Base-by-base conservation (phyloP, 2,329 filamentous ascomycete species). In the Xylaria sp. region DNA sequence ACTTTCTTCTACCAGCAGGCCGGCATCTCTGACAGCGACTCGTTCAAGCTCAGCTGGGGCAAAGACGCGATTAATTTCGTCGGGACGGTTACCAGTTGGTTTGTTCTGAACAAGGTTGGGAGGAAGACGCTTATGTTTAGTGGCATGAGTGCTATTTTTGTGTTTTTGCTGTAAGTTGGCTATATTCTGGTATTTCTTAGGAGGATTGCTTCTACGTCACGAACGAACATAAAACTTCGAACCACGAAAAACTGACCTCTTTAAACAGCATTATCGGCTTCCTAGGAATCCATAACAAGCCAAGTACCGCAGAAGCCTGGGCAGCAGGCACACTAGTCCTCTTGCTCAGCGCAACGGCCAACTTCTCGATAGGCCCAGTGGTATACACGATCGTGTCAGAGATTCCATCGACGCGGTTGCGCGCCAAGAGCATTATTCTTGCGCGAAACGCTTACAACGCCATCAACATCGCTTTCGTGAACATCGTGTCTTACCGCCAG, bases 331-430 rank as follows among this genome's bases (percentile, higher is more conserved):
- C 79, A 4, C 75, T 85, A 61, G 76, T 84, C 0, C 71, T 85
- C 12, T 72, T 84, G 7, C 81, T 80, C 45, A 81, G 80, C 5
- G 79, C 81, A 56, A 76, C 79, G 4, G 84, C 84, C 72, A 82
- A 82, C 73, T 77, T 81, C 66, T 83, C 81, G 2, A 77, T 85
- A 34, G 84, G 83, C 0, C 83, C 83, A 1, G 79, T 83, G 13
- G 79, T 81, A 10, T 85, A 83, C 72, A 79, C 80, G 8, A 79
- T 85, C 73, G 85, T 84, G 2, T 79, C 83, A 3, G 83, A 86
- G 68, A 79, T 81, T 12, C 82, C 82, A 0, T 84, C 83, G 0
- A 81, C 80, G 4, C 80, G 83, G 10, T 78, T 85, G 13, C 79
- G 81, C 36, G 77, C 80, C 36, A 83, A 84, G 74, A 83, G 83